These are phyloP conservation scores for Durusdinium trenchii DNA, from an alignment of 73 alveolate genomes.

Conservation along the genomic window DNA sequence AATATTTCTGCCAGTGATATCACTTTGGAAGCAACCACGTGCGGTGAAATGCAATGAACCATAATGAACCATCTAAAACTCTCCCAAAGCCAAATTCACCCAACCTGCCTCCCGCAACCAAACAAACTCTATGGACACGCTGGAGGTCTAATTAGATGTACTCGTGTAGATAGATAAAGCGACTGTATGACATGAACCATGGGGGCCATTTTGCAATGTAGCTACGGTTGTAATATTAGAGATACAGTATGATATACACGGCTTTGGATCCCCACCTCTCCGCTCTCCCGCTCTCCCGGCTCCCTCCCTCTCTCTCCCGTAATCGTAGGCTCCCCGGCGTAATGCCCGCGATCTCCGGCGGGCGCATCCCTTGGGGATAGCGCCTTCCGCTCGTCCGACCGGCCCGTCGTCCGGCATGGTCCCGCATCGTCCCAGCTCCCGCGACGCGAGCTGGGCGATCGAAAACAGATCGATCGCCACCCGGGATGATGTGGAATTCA, in stretches of 20 bases:
- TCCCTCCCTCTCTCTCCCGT: background rate
- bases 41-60: too few species aligned
- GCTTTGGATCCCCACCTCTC: background rate
- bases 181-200: background rate
- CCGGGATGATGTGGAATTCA: background rate
- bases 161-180: background rate
- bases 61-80: background rate
- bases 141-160: background rate
- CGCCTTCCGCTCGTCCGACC: too few species aligned
- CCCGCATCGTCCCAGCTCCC: too few species aligned
- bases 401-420: too few species aligned
- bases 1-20: too few species aligned
- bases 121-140: too few species aligned
- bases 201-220: background rate
- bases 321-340: background rate
- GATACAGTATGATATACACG: background rate
- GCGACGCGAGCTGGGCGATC: background rate
- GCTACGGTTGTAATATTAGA: background rate
- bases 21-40: too few species aligned
- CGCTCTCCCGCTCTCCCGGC: background rate
- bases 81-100: background rate
- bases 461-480: background rate
- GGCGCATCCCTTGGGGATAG: slow-evolving; percentile 59
- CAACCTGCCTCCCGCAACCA: too few species aligned
- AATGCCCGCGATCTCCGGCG: slow-evolving; percentile 70